A percentile compares a stretch with the other conserved stretches of the same genome.
Conservation (phyloP, 495 filamentous ascomycete species). For the Glutinoglossum americanum region DNA sequence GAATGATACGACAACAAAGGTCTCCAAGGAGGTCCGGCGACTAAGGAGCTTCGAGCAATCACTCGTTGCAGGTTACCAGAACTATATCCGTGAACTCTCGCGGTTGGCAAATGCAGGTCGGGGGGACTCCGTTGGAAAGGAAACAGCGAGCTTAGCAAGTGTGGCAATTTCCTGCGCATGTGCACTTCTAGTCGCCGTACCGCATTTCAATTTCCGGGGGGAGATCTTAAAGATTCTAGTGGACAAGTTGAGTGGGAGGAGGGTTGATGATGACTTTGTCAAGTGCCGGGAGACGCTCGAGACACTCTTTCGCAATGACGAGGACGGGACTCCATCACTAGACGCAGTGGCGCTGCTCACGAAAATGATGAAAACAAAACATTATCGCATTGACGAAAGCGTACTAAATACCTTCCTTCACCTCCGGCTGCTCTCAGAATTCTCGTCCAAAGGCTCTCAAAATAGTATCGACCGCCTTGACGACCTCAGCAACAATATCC, state of each 20-base stretch:
- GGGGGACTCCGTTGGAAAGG: constrained; percentile 16
- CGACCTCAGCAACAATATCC: constrained; percentile 12
- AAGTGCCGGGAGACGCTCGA: constrained; percentile 67
- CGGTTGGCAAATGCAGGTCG: constrained; percentile 28
- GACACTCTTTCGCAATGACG: constrained; percentile 63
- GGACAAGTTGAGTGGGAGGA: constrained; percentile 49
- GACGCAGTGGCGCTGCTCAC: constrained; percentile 69
- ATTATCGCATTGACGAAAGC: constrained; percentile 62
- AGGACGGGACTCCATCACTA: constrained; percentile 68
- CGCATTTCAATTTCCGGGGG: constrained; percentile 88
- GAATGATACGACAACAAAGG: constrained; percentile 46
- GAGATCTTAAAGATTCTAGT: constrained; percentile 76
- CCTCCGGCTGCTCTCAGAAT: constrained; percentile 71
- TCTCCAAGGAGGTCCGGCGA: constrained; percentile 79
- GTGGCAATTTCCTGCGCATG: constrained; percentile 75
- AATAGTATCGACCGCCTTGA: constrained; percentile 41
- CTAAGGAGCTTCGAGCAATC: constrained; percentile 66
- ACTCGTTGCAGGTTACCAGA: constrained; percentile 58
- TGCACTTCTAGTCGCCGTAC: constrained; percentile 50
- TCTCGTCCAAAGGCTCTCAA: constrained; percentile 57
- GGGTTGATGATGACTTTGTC: constrained; percentile 45
- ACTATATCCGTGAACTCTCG: constrained; percentile 54
- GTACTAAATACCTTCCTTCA: constrained; percentile 82
- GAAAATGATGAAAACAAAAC: constrained; percentile 79
- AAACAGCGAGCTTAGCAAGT: constrained; percentile 27